Conservation (phyloP, 176 grass and related monocot species). For the Triticum monococcum region DNA sequence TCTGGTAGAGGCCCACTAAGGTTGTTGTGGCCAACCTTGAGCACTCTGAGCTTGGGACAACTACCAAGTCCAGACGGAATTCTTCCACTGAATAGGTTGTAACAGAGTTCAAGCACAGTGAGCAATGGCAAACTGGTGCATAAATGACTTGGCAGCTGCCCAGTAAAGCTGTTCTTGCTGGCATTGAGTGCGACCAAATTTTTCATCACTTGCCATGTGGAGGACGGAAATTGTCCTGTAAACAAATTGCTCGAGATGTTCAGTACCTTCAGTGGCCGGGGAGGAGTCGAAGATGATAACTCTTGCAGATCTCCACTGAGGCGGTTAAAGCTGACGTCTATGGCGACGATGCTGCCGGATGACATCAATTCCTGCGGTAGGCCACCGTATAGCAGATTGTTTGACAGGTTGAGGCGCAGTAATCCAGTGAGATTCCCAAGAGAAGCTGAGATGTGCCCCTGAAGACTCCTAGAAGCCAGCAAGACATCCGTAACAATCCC, state of each 20-base stretch:
- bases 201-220: neutral
- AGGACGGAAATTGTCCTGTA: slow-evolving; percentile 17
- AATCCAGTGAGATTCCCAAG: slow-evolving; percentile 14
- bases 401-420: slow-evolving; percentile 15
- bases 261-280: slow-evolving; percentile 12
- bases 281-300: neutral
- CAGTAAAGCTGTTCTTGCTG: slow-evolving; percentile 48
- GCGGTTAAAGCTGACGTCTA: slow-evolving; percentile 43
- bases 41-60: slow-evolving; percentile 6
- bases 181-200: slow-evolving; percentile 26
- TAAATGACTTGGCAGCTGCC: slow-evolving; percentile 16
- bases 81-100: slow-evolving; percentile 6
- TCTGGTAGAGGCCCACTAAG: slow-evolving; percentile 19
- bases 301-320: neutral
- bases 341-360: neutral
- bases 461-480: neutral
- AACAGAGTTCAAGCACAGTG: neutral
- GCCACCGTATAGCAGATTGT: neutral
- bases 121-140: slow-evolving; percentile 13
- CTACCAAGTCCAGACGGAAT: neutral
- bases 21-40: slow-evolving; percentile 29
- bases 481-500: neutral
- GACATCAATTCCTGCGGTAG: neutral
- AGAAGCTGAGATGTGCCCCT: slow-evolving; percentile 3
- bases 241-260: slow-evolving; percentile 51